Evolutionary conservation across 495 filamentous ascomycete genomes (phyloP).

Genomic region (Penicillium pulvis): DNA sequence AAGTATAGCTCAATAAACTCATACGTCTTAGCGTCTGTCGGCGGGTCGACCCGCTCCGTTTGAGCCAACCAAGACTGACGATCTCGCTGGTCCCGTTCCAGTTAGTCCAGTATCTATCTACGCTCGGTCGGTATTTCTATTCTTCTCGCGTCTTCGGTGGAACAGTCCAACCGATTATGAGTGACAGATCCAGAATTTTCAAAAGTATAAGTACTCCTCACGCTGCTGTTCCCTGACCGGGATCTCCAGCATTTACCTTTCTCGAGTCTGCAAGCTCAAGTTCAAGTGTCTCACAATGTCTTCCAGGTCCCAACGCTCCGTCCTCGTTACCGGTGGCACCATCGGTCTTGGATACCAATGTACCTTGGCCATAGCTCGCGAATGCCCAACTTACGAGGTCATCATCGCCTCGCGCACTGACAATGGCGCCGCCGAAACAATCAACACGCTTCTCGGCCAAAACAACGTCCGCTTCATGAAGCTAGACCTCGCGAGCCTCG

Average conservation of each 20-base stretch:
- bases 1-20: too few species aligned
- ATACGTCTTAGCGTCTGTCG: neutral
- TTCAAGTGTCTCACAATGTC: neutral
- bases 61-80: neutral
- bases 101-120: neutral
- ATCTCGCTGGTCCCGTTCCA: neutral
- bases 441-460: slow-evolving; percentile 33
- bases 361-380: slow-evolving; percentile 33
- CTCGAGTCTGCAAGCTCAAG: too few species aligned
- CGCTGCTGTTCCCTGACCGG: too few species aligned
- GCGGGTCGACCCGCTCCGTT: neutral
- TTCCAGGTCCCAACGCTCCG: slow-evolving; percentile 21
- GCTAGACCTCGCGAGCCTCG: slow-evolving; percentile 44
- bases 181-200: too few species aligned
- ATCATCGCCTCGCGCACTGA: slow-evolving; percentile 46
- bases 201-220: neutral
- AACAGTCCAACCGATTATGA: neutral
- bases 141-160: neutral
- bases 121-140: neutral
- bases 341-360: slow-evolving; percentile 37
- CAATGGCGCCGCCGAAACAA: slow-evolving; percentile 36
- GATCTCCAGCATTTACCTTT: too few species aligned
- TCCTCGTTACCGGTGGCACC: slow-evolving; percentile 50
- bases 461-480: slow-evolving; percentile 42
- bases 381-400: slow-evolving; percentile 34